phyloP scores from a whole-genome alignment of 148 eudicot species.

The Beta vulgaris region DNA sequence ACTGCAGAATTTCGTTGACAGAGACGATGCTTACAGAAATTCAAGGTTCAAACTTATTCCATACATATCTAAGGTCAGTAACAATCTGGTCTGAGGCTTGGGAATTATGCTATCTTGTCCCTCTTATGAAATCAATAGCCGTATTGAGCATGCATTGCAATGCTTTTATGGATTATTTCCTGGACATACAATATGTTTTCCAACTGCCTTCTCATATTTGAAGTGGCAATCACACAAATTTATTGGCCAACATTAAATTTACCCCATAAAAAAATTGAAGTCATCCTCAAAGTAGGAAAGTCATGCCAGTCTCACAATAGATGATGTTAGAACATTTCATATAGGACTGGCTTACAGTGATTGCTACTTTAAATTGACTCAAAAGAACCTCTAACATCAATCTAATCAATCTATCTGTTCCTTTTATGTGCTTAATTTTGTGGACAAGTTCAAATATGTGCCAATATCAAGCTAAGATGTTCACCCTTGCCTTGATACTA shows the following conservation, averaged over 20 bases:
- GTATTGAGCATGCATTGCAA: too few relatives aligned
- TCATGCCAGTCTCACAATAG: too few relatives aligned
- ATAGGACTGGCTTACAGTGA: too few relatives aligned
- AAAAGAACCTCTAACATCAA: too few relatives aligned
- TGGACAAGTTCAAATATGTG: neutral
- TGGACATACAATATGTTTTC: neutral
- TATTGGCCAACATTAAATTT: too few relatives aligned
- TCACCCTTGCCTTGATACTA: neutral
- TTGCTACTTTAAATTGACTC: too few relatives aligned
- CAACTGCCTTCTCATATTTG: neutral
- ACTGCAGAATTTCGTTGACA: slow-evolving; percentile 52
- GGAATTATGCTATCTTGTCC: neutral
- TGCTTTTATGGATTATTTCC: too few relatives aligned
- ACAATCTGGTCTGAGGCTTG: neutral
- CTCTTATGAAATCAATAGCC: neutral
- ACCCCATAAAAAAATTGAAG: too few relatives aligned
- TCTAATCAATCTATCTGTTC: too few relatives aligned
- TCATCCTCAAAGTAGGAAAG: too few relatives aligned
- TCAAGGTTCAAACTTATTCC: slow-evolving; percentile 75
- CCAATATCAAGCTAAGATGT: neutral
- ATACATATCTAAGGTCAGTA: slow-evolving; percentile 57
- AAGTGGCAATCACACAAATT: neutral
- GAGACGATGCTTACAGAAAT: slow-evolving; percentile 67
- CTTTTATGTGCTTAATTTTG: neutral
- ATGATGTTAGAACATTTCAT: too few relatives aligned